A percentile compares a stretch with the other conserved stretches of the same genome.
Conservation (phyloP, 495 filamentous ascomycete species). For the Lepraria neglecta region DNA sequence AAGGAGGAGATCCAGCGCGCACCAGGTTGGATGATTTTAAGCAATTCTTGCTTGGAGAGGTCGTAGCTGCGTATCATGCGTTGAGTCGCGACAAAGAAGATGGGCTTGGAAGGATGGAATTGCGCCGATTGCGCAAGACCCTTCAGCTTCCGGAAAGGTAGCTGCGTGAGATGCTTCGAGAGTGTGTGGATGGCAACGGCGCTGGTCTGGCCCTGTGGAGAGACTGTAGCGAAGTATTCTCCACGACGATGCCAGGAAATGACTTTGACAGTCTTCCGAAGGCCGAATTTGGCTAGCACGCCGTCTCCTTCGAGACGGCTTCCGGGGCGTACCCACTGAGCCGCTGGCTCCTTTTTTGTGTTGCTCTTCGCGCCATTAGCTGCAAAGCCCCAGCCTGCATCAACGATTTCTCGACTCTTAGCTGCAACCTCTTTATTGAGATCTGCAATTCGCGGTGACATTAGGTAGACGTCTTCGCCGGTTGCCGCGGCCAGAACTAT, state of each 20-base stretch:
- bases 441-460: slow-evolving; percentile 62
- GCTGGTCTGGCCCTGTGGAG: slow-evolving; percentile 64
- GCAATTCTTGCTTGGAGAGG: slow-evolving; percentile 75
- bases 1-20: slow-evolving; percentile 92
- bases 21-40: slow-evolving; percentile 87
- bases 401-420: slow-evolving; percentile 65
- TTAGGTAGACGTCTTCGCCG: slow-evolving; percentile 77
- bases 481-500: slow-evolving; percentile 75
- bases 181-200: slow-evolving; percentile 95
- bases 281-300: slow-evolving; percentile 67
- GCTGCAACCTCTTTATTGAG: slow-evolving; percentile 62
- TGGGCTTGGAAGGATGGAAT: slow-evolving; percentile 88
- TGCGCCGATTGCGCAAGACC: slow-evolving; percentile 79
- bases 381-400: slow-evolving; percentile 86
- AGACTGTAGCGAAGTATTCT: slow-evolving; percentile 91
- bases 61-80: slow-evolving; percentile 88
- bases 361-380: slow-evolving; percentile 57
- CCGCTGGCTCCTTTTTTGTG: slow-evolving; percentile 66
- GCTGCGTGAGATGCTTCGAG: slow-evolving; percentile 88
- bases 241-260: slow-evolving; percentile 91
- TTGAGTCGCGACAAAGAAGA: slow-evolving; percentile 94
- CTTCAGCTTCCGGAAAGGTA: slow-evolving; percentile 80
- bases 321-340: slow-evolving; percentile 76
- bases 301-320: slow-evolving; percentile 66
- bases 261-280: slow-evolving; percentile 80